These are phyloP conservation scores for Aspergillus biplanus DNA, from an alignment of 495 filamentous ascomycete species.

Conservation along the genomic window DNA sequence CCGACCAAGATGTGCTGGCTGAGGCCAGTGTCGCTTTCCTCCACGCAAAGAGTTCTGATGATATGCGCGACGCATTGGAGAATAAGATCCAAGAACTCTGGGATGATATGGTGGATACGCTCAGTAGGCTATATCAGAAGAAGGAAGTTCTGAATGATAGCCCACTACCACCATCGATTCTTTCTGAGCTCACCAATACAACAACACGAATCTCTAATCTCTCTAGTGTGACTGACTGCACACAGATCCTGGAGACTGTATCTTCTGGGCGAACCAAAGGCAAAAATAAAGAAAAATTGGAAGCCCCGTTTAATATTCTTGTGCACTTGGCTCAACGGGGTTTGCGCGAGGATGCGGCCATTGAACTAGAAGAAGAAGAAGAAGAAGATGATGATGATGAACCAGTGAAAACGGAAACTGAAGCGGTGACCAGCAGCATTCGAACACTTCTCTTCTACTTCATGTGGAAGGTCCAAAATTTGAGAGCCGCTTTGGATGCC, in stretches of 20 bases:
- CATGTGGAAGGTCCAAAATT: slow-evolving; percentile 81
- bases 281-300: slow-evolving; percentile 48
- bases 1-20: slow-evolving; percentile 79
- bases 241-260: slow-evolving; percentile 67
- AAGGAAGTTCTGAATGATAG: slow-evolving; percentile 65
- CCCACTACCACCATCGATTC: slow-evolving; percentile 59
- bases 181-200: slow-evolving; percentile 74
- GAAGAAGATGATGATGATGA: slow-evolving; percentile 66
- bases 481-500: slow-evolving; percentile 41
- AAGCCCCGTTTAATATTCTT: slow-evolving; percentile 67
- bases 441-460: slow-evolving; percentile 83
- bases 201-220: slow-evolving; percentile 85
- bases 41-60: slow-evolving; percentile 83
- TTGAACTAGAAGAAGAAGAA: slow-evolving; percentile 52
- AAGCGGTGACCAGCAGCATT: slow-evolving; percentile 72
- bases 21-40: slow-evolving; percentile 82
- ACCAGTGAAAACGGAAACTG: slow-evolving; percentile 70
- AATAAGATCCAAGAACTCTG: slow-evolving; percentile 79
- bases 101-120: slow-evolving; percentile 75
- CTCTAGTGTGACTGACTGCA: slow-evolving; percentile 76
- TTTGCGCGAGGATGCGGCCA: slow-evolving; percentile 42
- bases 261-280: slow-evolving; percentile 49
- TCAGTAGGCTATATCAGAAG: slow-evolving; percentile 68
- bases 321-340: slow-evolving; percentile 70
- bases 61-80: slow-evolving; percentile 82